Percentiles rank a stretch among this genome's conserved stretches.
These are phyloP conservation scores for Wallemia hederae DNA, from an alignment of 1,284 basidiomycete genomes.

Conservation along the genomic window DNA sequence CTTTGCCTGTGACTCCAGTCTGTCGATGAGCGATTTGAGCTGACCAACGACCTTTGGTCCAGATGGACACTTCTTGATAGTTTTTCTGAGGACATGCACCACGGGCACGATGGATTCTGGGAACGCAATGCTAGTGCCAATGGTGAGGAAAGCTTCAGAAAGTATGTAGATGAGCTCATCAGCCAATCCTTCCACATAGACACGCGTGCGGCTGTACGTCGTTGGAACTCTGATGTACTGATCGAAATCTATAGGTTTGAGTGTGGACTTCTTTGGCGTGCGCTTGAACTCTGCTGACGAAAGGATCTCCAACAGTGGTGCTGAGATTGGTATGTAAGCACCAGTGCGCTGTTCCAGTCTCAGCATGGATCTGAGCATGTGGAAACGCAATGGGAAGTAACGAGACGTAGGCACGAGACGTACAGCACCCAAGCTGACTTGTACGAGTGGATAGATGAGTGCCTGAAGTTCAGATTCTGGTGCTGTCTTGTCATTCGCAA, in stretches of 20 bases:
- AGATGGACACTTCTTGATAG: slow-evolving; percentile 26
- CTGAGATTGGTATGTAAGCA: slow-evolving; percentile 64
- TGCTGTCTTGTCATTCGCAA: slow-evolving; percentile 34
- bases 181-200: slow-evolving; percentile 53
- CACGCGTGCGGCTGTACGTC: slow-evolving; percentile 61
- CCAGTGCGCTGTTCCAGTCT: slow-evolving; percentile 45
- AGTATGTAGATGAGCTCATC: slow-evolving; percentile 57
- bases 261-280: slow-evolving; percentile 56
- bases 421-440: slow-evolving; percentile 72
- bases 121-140: slow-evolving; percentile 52
- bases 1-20: slow-evolving; percentile 47
- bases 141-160: slow-evolving; percentile 38
- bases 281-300: slow-evolving; percentile 41
- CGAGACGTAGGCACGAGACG: slow-evolving; percentile 54
- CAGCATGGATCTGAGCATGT: slow-evolving; percentile 38
- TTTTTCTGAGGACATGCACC: slow-evolving; percentile 35
- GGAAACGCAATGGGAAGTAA: slow-evolving; percentile 51
- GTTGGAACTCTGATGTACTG: slow-evolving; percentile 61
- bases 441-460: slow-evolving; percentile 79
- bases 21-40: slow-evolving; percentile 48
- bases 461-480: slow-evolving; percentile 52
- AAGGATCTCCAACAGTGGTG: slow-evolving; percentile 61
- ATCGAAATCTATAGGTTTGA: slow-evolving; percentile 68
- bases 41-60: slow-evolving; percentile 24
- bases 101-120: slow-evolving; percentile 77